Percentiles rank a stretch among this genome's conserved stretches.
These are phyloP conservation scores for Favolaschia claudopus DNA, from an alignment of 768 basidiomycete species.

Conservation along the genomic window DNA sequence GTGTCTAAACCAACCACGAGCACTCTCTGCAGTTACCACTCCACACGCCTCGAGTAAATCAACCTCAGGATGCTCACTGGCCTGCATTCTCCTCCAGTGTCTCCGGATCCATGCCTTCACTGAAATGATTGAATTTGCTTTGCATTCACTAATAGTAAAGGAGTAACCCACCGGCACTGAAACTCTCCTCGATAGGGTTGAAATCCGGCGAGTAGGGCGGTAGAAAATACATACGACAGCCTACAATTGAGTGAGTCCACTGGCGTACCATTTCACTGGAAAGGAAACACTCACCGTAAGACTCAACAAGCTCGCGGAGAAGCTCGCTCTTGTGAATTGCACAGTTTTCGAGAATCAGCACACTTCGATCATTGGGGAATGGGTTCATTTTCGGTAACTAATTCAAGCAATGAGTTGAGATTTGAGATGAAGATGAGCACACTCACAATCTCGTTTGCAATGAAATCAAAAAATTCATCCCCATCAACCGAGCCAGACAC, in stretches of 20 bases:
- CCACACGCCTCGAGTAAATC: slow-evolving; percentile 29
- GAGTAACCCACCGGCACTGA: slow-evolving; percentile 26
- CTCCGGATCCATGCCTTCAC: slow-evolving; percentile 12
- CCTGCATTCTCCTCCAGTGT: slow-evolving; percentile 10
- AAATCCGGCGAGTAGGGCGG: slow-evolving; percentile 46
- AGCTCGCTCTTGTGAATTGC: slow-evolving; percentile 23
- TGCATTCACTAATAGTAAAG: not conserved
- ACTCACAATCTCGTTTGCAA: slow-evolving; percentile 16
- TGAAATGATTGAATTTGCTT: not conserved
- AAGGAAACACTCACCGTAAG: slow-evolving; percentile 6
- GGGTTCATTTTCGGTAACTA: slow-evolving; percentile 19
- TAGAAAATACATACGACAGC: slow-evolving; percentile 33
- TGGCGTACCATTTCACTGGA: not conserved
- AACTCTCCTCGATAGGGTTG: slow-evolving; percentile 46
- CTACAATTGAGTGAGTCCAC: slow-evolving; percentile 11
- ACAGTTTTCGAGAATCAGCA: slow-evolving; percentile 30
- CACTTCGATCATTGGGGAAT: slow-evolving; percentile 25
- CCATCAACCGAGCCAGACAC: slow-evolving; percentile 12
- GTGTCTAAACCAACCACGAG: slow-evolving; percentile 18
- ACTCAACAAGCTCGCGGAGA: slow-evolving; percentile 18
- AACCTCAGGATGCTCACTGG: slow-evolving; percentile 12
- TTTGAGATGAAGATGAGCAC: not conserved
- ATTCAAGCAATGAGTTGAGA: not conserved
- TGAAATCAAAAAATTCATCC: slow-evolving; percentile 25
- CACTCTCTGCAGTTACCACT: slow-evolving; percentile 27